Evolutionary conservation across 495 filamentous ascomycete genomes (phyloP).

Genomic region (Opeltia flavorubescens): DNA sequence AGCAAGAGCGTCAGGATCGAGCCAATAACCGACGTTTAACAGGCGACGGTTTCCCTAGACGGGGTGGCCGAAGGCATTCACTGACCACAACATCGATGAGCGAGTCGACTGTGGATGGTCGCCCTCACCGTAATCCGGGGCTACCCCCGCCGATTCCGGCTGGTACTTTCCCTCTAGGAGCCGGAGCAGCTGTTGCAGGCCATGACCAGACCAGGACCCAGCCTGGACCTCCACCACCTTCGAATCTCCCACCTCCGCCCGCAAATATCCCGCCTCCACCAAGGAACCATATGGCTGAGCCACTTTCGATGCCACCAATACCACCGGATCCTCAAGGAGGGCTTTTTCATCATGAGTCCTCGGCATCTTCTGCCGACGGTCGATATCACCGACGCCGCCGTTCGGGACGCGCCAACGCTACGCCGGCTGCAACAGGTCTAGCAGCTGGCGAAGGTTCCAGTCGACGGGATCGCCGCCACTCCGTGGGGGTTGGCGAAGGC

Average conservation of each 20-base stretch:
- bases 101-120: conserved; percentile 29
- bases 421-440: conserved; percentile 31
- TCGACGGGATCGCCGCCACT: conserved; percentile 20
- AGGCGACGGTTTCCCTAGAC: conserved; percentile 46
- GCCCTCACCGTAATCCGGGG: conserved; percentile 15
- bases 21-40: conserved; percentile 40
- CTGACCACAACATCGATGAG: conserved; percentile 30
- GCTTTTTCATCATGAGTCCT: conserved; percentile 40
- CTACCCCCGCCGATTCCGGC: conserved; percentile 25
- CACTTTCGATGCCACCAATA: conserved; percentile 25
- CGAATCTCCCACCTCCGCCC: conserved; percentile 3
- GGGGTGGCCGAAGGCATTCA: conserved; percentile 34
- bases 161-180: conserved; percentile 23
- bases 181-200: conserved; percentile 15
- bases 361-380: conserved; percentile 41
- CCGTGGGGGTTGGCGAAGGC: conserved; percentile 18
- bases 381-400: conserved; percentile 31
- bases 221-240: not conserved
- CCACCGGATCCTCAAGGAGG: conserved; percentile 35
- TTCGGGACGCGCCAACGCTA: conserved; percentile 23
- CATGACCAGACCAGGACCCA: conserved; percentile 2
- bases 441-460: conserved; percentile 30
- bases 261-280: not conserved
- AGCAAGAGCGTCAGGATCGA: conserved; percentile 45
- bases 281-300: not conserved